Conservation (phyloP, 441 rosid species). For the Brassica hybrid region DNA sequence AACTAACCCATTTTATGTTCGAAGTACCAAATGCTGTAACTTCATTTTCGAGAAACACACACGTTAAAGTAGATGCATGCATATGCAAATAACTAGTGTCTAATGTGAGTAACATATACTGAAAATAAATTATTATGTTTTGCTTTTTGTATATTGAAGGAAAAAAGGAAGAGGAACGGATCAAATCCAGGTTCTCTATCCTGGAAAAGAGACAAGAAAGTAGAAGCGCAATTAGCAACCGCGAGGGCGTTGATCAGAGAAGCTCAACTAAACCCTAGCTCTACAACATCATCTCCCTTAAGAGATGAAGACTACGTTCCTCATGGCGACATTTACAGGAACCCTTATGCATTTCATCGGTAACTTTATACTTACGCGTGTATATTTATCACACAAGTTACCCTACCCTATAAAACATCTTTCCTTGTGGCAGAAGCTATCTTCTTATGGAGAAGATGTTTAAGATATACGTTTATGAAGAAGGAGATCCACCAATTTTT, state of each 20-base stretch:
- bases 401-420: not conserved
- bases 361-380: constrained; percentile 3
- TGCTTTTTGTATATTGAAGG: constrained; percentile 18
- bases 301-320: constrained; percentile 64
- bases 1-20: not conserved
- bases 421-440: constrained; percentile 53
- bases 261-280: constrained; percentile 53
- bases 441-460: constrained; percentile 66
- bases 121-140: not conserved
- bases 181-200: constrained; percentile 18
- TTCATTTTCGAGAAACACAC: not conserved
- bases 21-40: not conserved
- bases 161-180: constrained; percentile 26
- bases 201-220: constrained; percentile 47
- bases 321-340: constrained; percentile 66
- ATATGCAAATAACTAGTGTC: constrained; percentile 9
- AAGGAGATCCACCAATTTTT: constrained; percentile 72
- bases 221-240: constrained; percentile 57
- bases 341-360: constrained; percentile 76
- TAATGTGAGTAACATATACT: not conserved
- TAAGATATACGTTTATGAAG: constrained; percentile 62
- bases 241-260: constrained; percentile 63
- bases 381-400: not conserved
- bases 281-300: constrained; percentile 44
- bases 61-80: not conserved